phyloP scores from a whole-genome alignment of 768 basidiomycete genomes.

The Collybia mongolica region DNA sequence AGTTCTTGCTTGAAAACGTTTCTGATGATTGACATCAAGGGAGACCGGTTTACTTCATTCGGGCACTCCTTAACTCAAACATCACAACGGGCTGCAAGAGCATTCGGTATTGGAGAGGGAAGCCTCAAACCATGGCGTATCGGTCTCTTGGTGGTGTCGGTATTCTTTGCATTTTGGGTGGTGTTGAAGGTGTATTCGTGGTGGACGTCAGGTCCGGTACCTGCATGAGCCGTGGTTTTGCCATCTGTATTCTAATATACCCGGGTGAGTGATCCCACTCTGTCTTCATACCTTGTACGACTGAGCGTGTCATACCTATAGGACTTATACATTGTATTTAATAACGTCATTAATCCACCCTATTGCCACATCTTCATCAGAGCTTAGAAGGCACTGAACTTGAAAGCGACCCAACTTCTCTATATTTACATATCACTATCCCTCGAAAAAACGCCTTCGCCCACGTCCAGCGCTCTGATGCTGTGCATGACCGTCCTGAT shows the following conservation, averaged over 20 bases:
- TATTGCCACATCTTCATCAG: too few relatives aligned
- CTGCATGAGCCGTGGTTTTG: not conserved
- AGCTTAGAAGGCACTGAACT: too few relatives aligned
- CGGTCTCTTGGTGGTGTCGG: conserved; percentile 55
- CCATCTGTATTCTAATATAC: not conserved
- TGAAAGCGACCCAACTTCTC: too few relatives aligned
- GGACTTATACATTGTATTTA: not conserved
- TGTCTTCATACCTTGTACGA: not conserved
- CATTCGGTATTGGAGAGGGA: conserved; percentile 69
- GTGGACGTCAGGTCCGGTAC: conserved; percentile 30
- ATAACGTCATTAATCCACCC: too few relatives aligned
- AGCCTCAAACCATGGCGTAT: conserved; percentile 70
- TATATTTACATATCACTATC: too few relatives aligned
- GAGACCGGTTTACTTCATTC: conserved; percentile 67
- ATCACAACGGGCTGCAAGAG: conserved; percentile 66
- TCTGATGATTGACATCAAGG: conserved; percentile 32
- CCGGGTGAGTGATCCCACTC: not conserved
- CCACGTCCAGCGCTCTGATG: too few relatives aligned
- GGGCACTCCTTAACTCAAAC: conserved; percentile 62
- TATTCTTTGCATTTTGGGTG: conserved; percentile 59
- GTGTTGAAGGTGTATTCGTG: conserved; percentile 47
- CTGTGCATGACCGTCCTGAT: too few relatives aligned
- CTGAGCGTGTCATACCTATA: too few relatives aligned
- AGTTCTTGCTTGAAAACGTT: not conserved
- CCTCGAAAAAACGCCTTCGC: too few relatives aligned